Evolutionary conservation across 805 yeast species (phyloP).

Genomic region (Candida methanosorbosa): DNA sequence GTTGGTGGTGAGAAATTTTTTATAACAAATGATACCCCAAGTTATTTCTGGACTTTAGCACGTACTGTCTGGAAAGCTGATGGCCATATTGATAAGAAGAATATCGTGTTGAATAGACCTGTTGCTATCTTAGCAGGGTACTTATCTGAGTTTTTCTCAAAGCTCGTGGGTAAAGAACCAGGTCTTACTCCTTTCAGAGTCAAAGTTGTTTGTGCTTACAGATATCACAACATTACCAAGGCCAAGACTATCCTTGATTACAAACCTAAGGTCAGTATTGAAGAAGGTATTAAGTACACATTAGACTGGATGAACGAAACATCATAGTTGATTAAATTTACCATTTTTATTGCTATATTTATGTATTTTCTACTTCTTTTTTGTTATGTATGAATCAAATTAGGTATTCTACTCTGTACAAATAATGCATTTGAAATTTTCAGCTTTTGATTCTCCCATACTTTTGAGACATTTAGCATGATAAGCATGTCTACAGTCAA

Average conservation of each 20-base stretch:
- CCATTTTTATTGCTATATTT: too few species aligned
- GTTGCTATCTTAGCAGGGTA: conserved; percentile 81
- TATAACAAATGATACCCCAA: conserved; percentile 88
- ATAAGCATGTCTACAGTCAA: conserved; percentile 61
- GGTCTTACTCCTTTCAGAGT: conserved; percentile 96
- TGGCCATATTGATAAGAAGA: conserved; percentile 67
- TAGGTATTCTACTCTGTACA: conserved; percentile 18
- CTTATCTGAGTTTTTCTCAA: conserved; percentile 66
- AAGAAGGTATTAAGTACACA: conserved; percentile 72
- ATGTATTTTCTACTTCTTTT: too few species aligned
- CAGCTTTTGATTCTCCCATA: conserved; percentile 28
- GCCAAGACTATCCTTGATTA: conserved; percentile 77
- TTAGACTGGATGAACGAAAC: conserved; percentile 85
- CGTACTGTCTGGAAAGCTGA: conserved; percentile 97
- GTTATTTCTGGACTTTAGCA: conserved; percentile 95
- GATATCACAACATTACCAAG: conserved; percentile 87
- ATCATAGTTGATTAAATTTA: conserved; percentile 8
- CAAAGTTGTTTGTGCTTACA: conserved; percentile 80
- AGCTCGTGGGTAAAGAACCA: conserved; percentile 71
- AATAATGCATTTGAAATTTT: conserved; percentile 28
- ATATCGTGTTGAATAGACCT: conserved; percentile 61
- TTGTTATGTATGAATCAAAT: too few species aligned
- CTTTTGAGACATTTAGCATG: conserved; percentile 48
- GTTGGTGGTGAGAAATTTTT: conserved; percentile 87
- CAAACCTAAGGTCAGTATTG: conserved; percentile 67